Evolutionary conservation across 805 yeast genomes (phyloP), one percentile per base, ranked within the genome.

Genomic region (Candida khao-thaluensis): DNA sequence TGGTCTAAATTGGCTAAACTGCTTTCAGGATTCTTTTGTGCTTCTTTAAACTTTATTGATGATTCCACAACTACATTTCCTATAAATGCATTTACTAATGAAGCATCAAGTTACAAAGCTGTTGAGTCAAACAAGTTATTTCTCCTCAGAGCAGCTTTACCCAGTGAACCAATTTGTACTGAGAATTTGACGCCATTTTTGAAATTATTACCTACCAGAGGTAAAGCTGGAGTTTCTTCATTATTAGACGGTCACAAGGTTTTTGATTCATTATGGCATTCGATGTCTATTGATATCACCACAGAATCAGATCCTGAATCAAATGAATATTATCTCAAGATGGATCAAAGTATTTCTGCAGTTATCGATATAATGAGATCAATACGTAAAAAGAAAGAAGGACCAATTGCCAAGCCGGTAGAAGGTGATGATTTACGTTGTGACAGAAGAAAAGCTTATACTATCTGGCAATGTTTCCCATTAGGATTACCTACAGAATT

Each of bases 151-250:
- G 95, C 96, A 5, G 85, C 96, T 0, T 73, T 93, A 35, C 96
- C 99, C 1, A 78, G 91, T 45, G 99, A 93, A 56, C 96, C 97
- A 0, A 81, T 93, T 12, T 93, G 99, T 62, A 93, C 99, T 0
- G 99, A 93, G 59, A 93, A 93, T 62, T 71, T 93, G 55, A 91
- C 99, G 0, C 98, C 99, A 0, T 88, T 91, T 50, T 60, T 93
- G 45, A 90, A 89, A 56, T 68, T 93, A 44, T 71, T 93, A 20
- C 98, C 99, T 3, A 85, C 97, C 8, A 82, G 87, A 55, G 97
- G 96, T 2, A 84, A 82, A 57, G 81, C 95, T 0, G 99, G 99
- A 2, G 67, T 93, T 27, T 77, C 95, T 0, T 76, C 95, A 0
- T 67, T 91, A 29, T 67, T 93, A 17, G 95, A 89, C 51, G 98